Evolutionary conservation across 306 rosid genomes (phyloP), one percentile per base, ranked within the genome.

Genomic region (Casuarina glauca): DNA sequence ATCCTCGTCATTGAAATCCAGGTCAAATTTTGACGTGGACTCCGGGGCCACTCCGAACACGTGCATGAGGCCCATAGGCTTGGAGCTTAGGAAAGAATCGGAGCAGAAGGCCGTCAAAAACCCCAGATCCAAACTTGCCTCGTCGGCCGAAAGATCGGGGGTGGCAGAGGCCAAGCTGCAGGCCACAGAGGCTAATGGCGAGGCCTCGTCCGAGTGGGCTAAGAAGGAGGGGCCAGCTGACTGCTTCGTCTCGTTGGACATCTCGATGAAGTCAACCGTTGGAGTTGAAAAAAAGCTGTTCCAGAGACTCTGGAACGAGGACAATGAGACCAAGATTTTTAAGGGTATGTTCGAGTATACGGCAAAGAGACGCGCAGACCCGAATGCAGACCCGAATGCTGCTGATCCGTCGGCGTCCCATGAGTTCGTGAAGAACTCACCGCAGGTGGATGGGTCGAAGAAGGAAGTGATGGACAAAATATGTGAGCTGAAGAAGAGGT

Each of bases 261-360:
- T 80, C 17, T 76, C 46, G 42, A 86, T 82, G 69, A 82, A 82
- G 55, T 1, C 86, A 42, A 43, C 48, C 1, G 89, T 78, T 0
- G 87, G 82, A 1, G 87, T 84, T 3, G 66, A 86, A 0, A 90
- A 78, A 74, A 89, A 84, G 80, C 52, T 55, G 3, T 83, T 75
- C 73, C 92, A 83, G 84, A 80, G 97, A 42, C 16, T 90, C 0
- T 92, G 91, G 88, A 84, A 82, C 16, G 90, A 86, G 53, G 93
- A 84, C 0, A 92, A 93, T 6, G 94, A 89, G 46, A 70, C 90
- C 3, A 78, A 54, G 0, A 71, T 93, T 15, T 72, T 93, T 0
- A 79, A 81, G 12, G 91, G 97, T 0, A 41, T 91, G 9, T n/a
- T 10, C 10, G 96, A 90, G 0, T 90, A 49, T 35, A 5, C 68